Evolutionary conservation across 208 protist species (phyloP).

Genomic region (Wallacemonas sp.): DNA sequence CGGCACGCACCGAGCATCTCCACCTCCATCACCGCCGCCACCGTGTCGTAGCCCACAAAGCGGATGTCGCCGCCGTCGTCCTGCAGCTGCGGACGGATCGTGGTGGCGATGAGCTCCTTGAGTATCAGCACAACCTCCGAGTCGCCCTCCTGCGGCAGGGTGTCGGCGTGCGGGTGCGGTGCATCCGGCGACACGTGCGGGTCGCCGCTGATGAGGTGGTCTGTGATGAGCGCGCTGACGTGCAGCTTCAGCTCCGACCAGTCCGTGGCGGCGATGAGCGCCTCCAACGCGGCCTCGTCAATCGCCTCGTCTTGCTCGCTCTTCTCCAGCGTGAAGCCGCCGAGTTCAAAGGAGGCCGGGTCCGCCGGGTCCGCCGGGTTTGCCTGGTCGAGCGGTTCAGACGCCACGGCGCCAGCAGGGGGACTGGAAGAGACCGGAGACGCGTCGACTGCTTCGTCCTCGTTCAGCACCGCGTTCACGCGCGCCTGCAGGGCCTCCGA

Average conservation of each 20-base stretch:
- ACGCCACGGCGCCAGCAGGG: neutral
- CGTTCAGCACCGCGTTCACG: slow-evolving; percentile 29
- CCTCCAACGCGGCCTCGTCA: slow-evolving; percentile 55
- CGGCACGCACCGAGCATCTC: slow-evolving; percentile 92
- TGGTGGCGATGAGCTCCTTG: slow-evolving; percentile 89
- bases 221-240: slow-evolving; percentile 81
- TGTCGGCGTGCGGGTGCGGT: slow-evolving; percentile 87
- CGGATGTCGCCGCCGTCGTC: slow-evolving; percentile 92
- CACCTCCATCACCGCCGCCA: slow-evolving; percentile 67
- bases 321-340: slow-evolving; percentile 39
- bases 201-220: slow-evolving; percentile 79
- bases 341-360: slow-evolving; percentile 33
- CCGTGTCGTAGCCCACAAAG: slow-evolving; percentile 68
- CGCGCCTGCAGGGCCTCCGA: slow-evolving; percentile 61
- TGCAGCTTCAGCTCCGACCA: slow-evolving; percentile 86
- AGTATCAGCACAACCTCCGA: slow-evolving; percentile 88
- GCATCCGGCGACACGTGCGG: slow-evolving; percentile 73
- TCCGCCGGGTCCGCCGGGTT: neutral
- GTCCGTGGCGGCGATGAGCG: slow-evolving; percentile 60
- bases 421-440: neutral
- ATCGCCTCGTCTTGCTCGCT: slow-evolving; percentile 38
- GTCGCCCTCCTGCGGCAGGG: slow-evolving; percentile 75
- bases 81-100: slow-evolving; percentile 89
- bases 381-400: neutral
- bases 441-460: slow-evolving; percentile 2